Percentiles rank a stretch among this genome's conserved stretches.
Conservation (phyloP, 495 filamentous ascomycete genomes). For the Talaromyces stipitatus region DNA sequence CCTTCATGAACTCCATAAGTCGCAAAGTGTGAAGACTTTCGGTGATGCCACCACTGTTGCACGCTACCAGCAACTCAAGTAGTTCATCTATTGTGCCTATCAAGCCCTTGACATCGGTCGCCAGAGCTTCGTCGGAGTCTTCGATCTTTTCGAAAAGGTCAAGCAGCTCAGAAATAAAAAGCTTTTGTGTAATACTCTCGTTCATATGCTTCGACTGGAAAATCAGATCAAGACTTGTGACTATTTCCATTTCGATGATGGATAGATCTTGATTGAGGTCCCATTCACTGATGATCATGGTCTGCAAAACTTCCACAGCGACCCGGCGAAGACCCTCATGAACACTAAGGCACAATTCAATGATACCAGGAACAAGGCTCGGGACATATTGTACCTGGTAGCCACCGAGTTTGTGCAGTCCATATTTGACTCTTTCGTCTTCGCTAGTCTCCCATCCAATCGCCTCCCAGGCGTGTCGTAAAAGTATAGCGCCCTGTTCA, state of each 20-base stretch:
- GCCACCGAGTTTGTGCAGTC: slow-evolving; percentile 78
- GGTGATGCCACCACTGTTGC: slow-evolving; percentile 69
- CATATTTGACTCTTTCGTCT: slow-evolving; percentile 68
- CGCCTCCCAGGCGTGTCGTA: slow-evolving; percentile 84
- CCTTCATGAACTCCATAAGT: slow-evolving; percentile 93
- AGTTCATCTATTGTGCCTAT: slow-evolving; percentile 83
- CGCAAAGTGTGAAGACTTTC: slow-evolving; percentile 84
- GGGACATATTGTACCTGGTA: slow-evolving; percentile 99
- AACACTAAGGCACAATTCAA: slow-evolving; percentile 90
- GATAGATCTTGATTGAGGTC: slow-evolving; percentile 88
- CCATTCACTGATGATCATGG: slow-evolving; percentile 99
- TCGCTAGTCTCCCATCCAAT: slow-evolving; percentile 91
- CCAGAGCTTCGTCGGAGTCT: slow-evolving; percentile 62
- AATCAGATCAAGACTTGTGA: slow-evolving; percentile 85
- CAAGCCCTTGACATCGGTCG: slow-evolving; percentile 66
- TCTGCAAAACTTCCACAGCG: slow-evolving; percentile 87
- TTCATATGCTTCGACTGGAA: slow-evolving; percentile 85
- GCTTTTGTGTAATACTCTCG: slow-evolving; percentile 83
- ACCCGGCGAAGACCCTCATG: slow-evolving; percentile 85
- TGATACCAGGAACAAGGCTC: slow-evolving; percentile 79
- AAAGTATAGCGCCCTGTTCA: slow-evolving; percentile 78
- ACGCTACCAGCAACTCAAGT: slow-evolving; percentile 85
- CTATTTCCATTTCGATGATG: slow-evolving; percentile 92
- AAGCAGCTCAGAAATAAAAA: slow-evolving; percentile 82
- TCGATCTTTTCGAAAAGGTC: slow-evolving; percentile 70